Conservation (phyloP, 345 rosid species). For the Syzygium aromaticum region DNA sequence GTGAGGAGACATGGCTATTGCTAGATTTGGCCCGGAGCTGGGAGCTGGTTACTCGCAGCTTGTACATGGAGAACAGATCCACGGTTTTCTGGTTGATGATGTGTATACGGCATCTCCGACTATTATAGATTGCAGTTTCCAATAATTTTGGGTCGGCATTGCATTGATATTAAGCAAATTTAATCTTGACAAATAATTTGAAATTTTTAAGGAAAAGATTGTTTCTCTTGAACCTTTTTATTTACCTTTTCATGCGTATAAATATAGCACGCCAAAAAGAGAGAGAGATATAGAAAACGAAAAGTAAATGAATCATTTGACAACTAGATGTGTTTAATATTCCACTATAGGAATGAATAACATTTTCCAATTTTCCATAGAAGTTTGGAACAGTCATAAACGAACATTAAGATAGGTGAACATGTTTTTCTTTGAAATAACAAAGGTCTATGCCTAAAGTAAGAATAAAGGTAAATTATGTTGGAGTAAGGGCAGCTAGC, state of each 20-base stretch:
- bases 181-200: background rate
- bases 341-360: background rate
- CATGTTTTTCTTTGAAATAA: background rate
- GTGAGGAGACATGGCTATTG: background rate
- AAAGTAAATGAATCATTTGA: background rate
- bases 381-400: background rate
- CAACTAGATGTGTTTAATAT: background rate
- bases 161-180: background rate
- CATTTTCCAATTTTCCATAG: background rate
- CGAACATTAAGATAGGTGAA: background rate
- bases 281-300: background rate
- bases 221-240: background rate
- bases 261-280: background rate
- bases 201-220: background rate
- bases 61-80: background rate
- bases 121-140: background rate
- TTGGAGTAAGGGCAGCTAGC: background rate
- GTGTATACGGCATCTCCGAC: background rate
- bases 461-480: background rate
- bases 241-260: background rate
- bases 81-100: background rate
- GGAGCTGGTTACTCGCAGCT: background rate
- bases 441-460: background rate
- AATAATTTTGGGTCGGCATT: background rate
- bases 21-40: background rate